Evolutionary conservation across 345 rosid species (phyloP).

Genomic region (Carallia pectinifolia): DNA sequence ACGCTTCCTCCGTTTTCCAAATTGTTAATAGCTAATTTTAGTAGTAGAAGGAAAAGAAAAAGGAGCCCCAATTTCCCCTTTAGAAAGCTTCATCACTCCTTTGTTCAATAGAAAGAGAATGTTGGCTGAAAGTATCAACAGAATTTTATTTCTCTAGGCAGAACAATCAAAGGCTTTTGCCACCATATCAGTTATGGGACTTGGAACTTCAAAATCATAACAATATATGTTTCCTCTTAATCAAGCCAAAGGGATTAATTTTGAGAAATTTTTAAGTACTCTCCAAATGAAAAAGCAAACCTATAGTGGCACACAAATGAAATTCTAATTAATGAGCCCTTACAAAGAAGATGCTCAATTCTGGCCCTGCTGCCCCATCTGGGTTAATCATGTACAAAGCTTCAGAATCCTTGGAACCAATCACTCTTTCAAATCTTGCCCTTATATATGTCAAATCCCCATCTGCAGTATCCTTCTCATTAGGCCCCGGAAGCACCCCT

Average conservation of each 20-base stretch:
- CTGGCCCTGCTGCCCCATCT: conserved; percentile 81
- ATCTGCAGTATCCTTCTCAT: conserved; percentile 49
- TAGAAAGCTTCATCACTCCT: no score
- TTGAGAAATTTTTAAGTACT: no score
- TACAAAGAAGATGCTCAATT: conserved; percentile 85
- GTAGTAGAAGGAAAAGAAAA: no score
- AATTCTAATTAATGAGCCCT: conserved; percentile 51
- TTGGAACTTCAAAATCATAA: not conserved
- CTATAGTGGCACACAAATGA: not conserved
- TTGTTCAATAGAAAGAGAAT: no score
- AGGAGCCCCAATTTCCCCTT: no score
- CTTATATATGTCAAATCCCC: conserved; percentile 90
- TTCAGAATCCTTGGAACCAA: conserved; percentile 90
- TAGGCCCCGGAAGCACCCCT: conserved; percentile 78
- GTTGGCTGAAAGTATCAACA: no score
- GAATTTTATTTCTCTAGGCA: not conserved
- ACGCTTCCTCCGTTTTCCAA: no score
- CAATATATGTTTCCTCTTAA: not conserved
- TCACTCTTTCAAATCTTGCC: conserved; percentile 81
- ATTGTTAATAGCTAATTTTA: no score
- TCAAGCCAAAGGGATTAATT: not conserved
- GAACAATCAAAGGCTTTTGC: not conserved
- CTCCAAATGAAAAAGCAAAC: no score
- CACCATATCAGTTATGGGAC: not conserved
- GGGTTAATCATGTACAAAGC: conserved; percentile 95